phyloP scores from a whole-genome alignment of 169 alveolate genomes.

The Babesia ovata region DNA sequence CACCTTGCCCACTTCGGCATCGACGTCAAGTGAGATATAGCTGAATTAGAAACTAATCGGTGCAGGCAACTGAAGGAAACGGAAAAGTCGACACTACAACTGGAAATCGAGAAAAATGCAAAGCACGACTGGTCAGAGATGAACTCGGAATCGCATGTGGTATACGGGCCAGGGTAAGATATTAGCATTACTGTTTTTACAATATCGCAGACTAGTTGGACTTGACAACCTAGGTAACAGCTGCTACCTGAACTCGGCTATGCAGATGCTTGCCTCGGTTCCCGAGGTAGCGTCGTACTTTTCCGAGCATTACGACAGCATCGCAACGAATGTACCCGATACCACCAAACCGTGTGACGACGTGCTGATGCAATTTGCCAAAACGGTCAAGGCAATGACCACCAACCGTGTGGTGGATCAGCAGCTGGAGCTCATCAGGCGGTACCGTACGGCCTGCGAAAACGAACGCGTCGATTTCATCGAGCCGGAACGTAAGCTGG shows the following conservation, averaged over 20 bases:
- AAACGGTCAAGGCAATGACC: constrained; percentile 27
- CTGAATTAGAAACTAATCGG: constrained; percentile 12
- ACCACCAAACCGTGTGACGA: constrained; percentile 19
- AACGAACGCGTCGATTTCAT: constrained; percentile 18
- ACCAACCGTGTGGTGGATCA: constrained; percentile 26
- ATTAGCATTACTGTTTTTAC: constrained; percentile 42
- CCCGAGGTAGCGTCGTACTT: constrained; percentile 35
- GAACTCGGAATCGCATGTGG: constrained; percentile 41
- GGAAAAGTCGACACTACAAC: constrained; percentile 83
- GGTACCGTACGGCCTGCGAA: constrained; percentile 28
- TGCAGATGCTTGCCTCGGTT: constrained; percentile 66
- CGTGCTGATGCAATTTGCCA: constrained; percentile 56
- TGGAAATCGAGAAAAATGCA: constrained; percentile 83
- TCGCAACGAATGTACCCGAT: constrained; percentile 20
- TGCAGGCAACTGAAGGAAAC: constrained; percentile 72
- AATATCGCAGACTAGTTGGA: constrained; percentile 69
- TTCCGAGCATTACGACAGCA: constrained; percentile 15
- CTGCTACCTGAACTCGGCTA: constrained; percentile 82
- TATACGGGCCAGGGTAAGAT: constrained; percentile 67
- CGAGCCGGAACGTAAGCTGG: constrained; percentile 36
- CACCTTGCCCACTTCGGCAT: constrained; percentile 89
- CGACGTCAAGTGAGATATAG: constrained; percentile 75
- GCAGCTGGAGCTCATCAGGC: constrained; percentile 11
- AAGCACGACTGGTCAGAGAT: constrained; percentile 80
- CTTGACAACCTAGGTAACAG: constrained; percentile 83